Evolutionary conservation across 1,284 basidiomycete genomes (phyloP).

Genomic region (Phellinidium pouzarii): DNA sequence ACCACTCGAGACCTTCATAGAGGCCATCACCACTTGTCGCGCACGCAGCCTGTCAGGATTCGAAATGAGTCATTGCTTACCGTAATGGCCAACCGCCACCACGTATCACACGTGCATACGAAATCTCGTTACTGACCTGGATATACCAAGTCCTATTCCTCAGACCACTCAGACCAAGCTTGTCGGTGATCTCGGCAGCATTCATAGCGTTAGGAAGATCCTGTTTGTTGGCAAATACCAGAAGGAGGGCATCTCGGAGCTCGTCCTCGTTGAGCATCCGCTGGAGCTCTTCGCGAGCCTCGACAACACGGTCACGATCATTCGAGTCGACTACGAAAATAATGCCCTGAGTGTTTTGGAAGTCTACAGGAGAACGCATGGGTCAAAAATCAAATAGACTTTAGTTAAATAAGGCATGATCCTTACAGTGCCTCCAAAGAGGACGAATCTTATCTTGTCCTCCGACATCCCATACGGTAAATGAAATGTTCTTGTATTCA

Average conservation of each 20-base stretch:
- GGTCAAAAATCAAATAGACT: slow-evolving; percentile 17
- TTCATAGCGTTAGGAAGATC: slow-evolving; percentile 99
- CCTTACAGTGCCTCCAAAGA: slow-evolving; percentile 96
- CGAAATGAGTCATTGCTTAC: not conserved
- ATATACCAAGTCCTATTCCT: slow-evolving; percentile 99
- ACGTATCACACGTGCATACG: slow-evolving; percentile 19
- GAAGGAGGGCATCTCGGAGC: slow-evolving; percentile 94
- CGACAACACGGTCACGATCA: slow-evolving; percentile 98
- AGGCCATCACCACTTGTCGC: slow-evolving; percentile 98
- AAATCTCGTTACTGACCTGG: slow-evolving; percentile 56
- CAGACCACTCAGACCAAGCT: slow-evolving; percentile 95
- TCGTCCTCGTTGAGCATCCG: slow-evolving; percentile 99
- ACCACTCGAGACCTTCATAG: slow-evolving; percentile 97
- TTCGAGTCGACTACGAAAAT: slow-evolving; percentile 99
- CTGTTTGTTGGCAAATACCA: slow-evolving; percentile 99
- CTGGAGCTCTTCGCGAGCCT: slow-evolving; percentile 98
- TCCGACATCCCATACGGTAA: slow-evolving; percentile 89
- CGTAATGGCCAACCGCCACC: not conserved
- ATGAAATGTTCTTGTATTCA: slow-evolving; percentile 89
- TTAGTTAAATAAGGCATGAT: slow-evolving; percentile 19
- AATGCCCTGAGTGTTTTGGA: slow-evolving; percentile 99
- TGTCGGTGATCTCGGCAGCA: slow-evolving; percentile 99
- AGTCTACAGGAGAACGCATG: slow-evolving; percentile 57
- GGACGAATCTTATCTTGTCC: slow-evolving; percentile 85
- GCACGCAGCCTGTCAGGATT: slow-evolving; percentile 73